Conservation (phyloP, 2,329 filamentous ascomycete species). For the Penicillium sp. region DNA sequence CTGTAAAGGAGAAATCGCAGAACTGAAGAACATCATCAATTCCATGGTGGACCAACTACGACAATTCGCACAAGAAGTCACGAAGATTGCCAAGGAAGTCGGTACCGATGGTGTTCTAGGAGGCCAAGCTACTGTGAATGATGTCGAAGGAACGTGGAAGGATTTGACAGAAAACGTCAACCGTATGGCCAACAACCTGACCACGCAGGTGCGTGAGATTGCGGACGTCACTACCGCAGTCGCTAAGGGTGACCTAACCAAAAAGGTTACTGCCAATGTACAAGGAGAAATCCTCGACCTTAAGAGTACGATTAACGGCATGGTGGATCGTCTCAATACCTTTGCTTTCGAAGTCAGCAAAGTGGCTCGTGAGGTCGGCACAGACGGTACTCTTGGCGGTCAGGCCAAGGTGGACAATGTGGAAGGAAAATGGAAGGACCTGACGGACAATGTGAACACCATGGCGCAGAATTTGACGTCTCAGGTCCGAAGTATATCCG, state of each 20-base stretch:
- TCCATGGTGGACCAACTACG: slow-evolving; percentile 97
- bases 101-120: slow-evolving; percentile 90
- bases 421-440: slow-evolving; percentile 58
- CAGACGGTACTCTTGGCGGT: slow-evolving; percentile 55
- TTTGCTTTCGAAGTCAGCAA: slow-evolving; percentile 60
- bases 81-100: slow-evolving; percentile 90
- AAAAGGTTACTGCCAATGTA: slow-evolving; percentile 90
- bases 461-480: slow-evolving; percentile 57
- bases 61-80: slow-evolving; percentile 94
- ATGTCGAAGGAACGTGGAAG: slow-evolving; percentile 94
- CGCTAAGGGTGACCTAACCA: slow-evolving; percentile 83
- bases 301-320: slow-evolving; percentile 75
- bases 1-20: slow-evolving; percentile 81
- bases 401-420: slow-evolving; percentile 58
- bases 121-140: slow-evolving; percentile 89
- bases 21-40: slow-evolving; percentile 96
- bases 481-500: slow-evolving; percentile 80
- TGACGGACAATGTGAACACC: slow-evolving; percentile 60
- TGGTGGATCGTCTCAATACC: slow-evolving; percentile 57
- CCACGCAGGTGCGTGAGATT: slow-evolving; percentile 94
- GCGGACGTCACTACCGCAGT: slow-evolving; percentile 94
- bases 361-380: slow-evolving; percentile 57
- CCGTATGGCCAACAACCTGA: slow-evolving; percentile 96
- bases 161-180: slow-evolving; percentile 94
- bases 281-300: slow-evolving; percentile 89